Conservation (phyloP, 1,284 basidiomycete genomes). For the Microbotryomycetes sp. region DNA sequence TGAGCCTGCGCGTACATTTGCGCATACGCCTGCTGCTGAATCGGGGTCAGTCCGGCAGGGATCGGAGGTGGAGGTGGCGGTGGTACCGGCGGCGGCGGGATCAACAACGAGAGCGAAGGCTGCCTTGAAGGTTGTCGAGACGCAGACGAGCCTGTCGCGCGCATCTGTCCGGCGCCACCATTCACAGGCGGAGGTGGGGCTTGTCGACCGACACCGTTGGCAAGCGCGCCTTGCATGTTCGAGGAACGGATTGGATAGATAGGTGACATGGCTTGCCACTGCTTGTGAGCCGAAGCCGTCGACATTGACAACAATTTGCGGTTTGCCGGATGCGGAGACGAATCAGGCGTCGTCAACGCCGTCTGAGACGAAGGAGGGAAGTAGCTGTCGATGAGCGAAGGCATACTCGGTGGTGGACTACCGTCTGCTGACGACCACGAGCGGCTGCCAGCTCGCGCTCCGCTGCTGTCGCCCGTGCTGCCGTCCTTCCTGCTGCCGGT, state of each 20-base stretch:
- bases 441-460: not conserved
- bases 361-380: not conserved
- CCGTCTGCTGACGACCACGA: not conserved
- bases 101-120: slow-evolving; percentile 12
- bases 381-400: not conserved
- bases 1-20: slow-evolving; percentile 18
- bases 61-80: slow-evolving; percentile 6
- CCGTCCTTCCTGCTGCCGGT: not conserved
- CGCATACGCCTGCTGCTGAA: slow-evolving; percentile 11
- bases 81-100: not conserved
- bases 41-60: slow-evolving; percentile 4
- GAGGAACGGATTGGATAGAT: slow-evolving; percentile 5
- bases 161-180: not conserved
- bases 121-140: slow-evolving; percentile 17
- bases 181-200: not conserved
- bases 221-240: not conserved
- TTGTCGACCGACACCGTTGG: not conserved
- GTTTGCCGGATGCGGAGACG: not conserved
- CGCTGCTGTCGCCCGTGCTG: slow-evolving; percentile 7
- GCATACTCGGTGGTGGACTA: not conserved
- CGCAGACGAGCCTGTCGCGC: not conserved
- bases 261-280: not conserved
- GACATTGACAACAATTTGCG: not conserved
- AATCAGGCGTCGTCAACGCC: not conserved
- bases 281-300: not conserved